Evolutionary conservation across 768 basidiomycete species (phyloP), one percentile per base, ranked within the genome.

Genomic region (Boletus bicolor): DNA sequence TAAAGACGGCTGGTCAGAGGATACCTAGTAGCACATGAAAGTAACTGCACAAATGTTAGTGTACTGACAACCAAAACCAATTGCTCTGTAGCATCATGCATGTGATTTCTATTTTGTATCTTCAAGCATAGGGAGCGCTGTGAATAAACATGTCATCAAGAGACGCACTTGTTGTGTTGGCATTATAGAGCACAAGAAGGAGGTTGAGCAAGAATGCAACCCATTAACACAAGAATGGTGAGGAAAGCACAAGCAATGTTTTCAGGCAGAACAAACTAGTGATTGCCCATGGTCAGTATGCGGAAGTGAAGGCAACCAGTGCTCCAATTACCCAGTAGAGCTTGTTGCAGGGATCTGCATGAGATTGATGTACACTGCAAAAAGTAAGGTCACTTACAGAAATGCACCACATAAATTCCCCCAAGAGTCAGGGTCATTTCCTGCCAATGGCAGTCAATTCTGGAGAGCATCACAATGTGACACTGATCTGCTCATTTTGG

Each of bases 341-440:
- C 79, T 97, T 98, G 77, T 98, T 98, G 77, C 97, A 98, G 38
- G 98, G 86, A 75, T 99, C 97, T 84, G 28, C 6, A 98, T 99
- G 50, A 97, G 97, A 76, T 99, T 99, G 80, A 98, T 96, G 77
- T 19, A 19, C 19, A 19, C 19, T 19, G 19, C 19, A 19, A 19
- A 19, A 19, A 19, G 19, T 19, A 19, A 19, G 19, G 19, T 19
- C 19, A 19, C 19, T 19, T 19, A 19, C 19, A 19, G 19, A 19
- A 19, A 19, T 19, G 19, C 19, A 19, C 19, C 19, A 19, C 19
- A 19, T 19, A 19, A 19, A 19, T 19, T 19, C 19, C 19, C 19
- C 19, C 19, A 19, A 19, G 19, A 19, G 19, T 19, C 19, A 19
- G 19, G 19, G 19, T 19, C 19, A 19, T 19, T 19, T 19, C 19